Evolutionary conservation across 2,329 filamentous ascomycete species (phyloP), one percentile per base, ranked within the genome.

Genomic region (Fusarium keratoplasticum): DNA sequence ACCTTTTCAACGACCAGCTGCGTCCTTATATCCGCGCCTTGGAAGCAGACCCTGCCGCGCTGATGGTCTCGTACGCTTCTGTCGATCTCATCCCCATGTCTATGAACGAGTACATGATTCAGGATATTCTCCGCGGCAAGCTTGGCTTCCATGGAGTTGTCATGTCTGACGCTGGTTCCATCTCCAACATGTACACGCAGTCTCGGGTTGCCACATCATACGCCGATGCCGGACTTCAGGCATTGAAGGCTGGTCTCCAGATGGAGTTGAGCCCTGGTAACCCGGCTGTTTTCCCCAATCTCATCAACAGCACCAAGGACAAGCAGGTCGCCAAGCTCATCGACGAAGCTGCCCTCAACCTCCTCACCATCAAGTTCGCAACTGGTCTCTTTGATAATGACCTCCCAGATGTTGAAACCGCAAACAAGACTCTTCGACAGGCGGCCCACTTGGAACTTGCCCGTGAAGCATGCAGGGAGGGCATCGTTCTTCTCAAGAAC

Each of bases 401-500:
- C 5, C 58, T 81, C 2, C 78, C 80, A 4, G 72, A 73, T 1
- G 14, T 74, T 5, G 66, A 74, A n/a, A 44, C 54, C 3, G 67
- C 71, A 8, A 70, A 69, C 44, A 69, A 69, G 47, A 74, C 71
- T 1, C 71, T 75, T 9, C 64, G 73, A 6, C 40, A 66, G 11
- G 4, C 60, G 4, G 44, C 55, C 2, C 73, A 75, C 47, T 25
- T 70, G 4, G 54, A 64, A 18, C 35, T 75, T 4, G 66, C 71
- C 2, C 69, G 44, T 2, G 66, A 74, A 11, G 68, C 70, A n/a
- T 71, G 64, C 7, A 63, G 68, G n/a, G 70, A 75, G 33, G 68
- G 66, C 6, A 63, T 91, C 18, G 90, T 92, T 3, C 85, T 92
- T n/a, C 82, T 92, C 42, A 91, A 92, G 81, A 93, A 93, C 69